Evolutionary conservation across 2,329 filamentous ascomycete genomes (phyloP), one percentile per base, ranked within the genome.

Genomic region (Chaetothyriales sp.): DNA sequence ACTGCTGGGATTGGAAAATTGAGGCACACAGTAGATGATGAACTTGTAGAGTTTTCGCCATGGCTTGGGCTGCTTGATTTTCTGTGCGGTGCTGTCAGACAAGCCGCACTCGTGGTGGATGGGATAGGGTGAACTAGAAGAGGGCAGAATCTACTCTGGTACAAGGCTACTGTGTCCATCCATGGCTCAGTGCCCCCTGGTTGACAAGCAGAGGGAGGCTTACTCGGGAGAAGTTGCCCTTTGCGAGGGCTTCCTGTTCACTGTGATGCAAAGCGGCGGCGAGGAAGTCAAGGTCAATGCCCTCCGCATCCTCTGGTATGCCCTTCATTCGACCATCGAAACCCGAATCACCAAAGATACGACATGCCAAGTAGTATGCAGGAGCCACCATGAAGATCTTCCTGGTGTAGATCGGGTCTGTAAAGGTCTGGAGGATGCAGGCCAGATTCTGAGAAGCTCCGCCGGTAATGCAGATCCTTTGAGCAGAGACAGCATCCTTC

Each of bases 1-100:
- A 26, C 83, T 86, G 0, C 84, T 88, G 0, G 92, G 92, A 62
- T 96, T 96, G 47, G 86, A 80, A 65, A 89, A 93, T 0, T 87
- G 87, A 0, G 92, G 86, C 12, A 94, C 88, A 28, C 80, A 79
- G 65, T 96, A 96, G 59, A 98, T 83, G 59, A 95, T 65, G 63
- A 95, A 85, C 50, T 81, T 81, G 69, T 94, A 96, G 50, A 86
- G 77, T 62, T 94, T 94, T 42, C 80, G 76, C 67, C 78, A 74
- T 12, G 77, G 71, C 18, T 76, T 72, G 0, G 71, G 64, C 1
- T 72, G 70, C 63, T 86, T 88, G 59, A 76, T 67, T 47, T 66
- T 71, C 73, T 39, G 10, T 15, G 12, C 15, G 1, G 5, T 39
- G 10, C 15, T 39, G 32, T 39, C 32, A 76, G 56, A 39, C 10